Base-by-base conservation (phyloP, 805 yeast genomes). In the Metschnikowia noctiluminum region DNA sequence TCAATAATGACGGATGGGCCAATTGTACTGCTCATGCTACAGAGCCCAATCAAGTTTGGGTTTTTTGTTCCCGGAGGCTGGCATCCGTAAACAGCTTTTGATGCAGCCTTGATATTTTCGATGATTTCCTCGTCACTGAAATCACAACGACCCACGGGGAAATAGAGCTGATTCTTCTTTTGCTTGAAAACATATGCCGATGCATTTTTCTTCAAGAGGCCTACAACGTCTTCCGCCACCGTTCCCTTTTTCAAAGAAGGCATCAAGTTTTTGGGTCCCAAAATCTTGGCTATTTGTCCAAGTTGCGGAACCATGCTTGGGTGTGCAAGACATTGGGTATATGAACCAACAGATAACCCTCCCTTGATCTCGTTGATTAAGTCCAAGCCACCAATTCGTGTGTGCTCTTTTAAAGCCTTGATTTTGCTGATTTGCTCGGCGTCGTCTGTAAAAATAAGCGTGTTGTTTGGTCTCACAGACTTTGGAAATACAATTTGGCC, bases 231-330 rank as follows among this genome's bases (percentile, higher is more conserved):
- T n/a, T 80, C 78, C 1, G 85, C 71, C 8, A 92, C 94, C 1
- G 97, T 90, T 14, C 96, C 96, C 62, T 83, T 86, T 70, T 89
- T 90, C 12, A 79, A 83, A 39, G 79, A 78, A 41, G 99, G 98
- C 87, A 91, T 85, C 57, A 94, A 76, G 26, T 96, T 96, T 61
- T 77, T 82, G 31, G 96, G 96, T 50, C 98, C 98, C 58, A 94
- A 76, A 10, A 78, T 71, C 61, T 90, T 80, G n/a, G 94, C 96
- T 21, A 89, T 71, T 49, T 79, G 74, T 53, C 77, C 77, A 54
- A 94, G 73, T 27, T 77, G 74, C n/a, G 78, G 66, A 21, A 79
- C 78, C 49, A 89, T 80, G 35, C 88, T 96, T 1, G 96, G 88
- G 1, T 97, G 85, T 6, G 96, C 95, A 62, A 85, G 84, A 41